A percentile compares a stretch with the other conserved stretches of the same genome.
Conservation (phyloP, 208 protist species). For the Novymonas esmeraldas region DNA sequence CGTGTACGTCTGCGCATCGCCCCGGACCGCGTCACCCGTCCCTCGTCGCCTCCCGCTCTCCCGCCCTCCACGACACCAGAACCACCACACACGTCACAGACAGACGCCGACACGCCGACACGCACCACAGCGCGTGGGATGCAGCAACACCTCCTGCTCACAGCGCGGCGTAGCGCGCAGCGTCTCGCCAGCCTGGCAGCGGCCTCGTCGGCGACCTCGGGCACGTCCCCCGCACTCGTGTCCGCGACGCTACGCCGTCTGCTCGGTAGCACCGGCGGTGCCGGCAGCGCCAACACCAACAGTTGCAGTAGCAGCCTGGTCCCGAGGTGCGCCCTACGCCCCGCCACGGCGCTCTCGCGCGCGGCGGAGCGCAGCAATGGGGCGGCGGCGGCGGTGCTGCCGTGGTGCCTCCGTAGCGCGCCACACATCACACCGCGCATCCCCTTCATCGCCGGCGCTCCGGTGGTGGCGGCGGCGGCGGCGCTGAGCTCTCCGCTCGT, state of each 20-base stretch:
- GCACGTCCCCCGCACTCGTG: not conserved
- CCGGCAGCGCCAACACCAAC: not conserved
- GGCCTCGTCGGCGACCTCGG: not conserved
- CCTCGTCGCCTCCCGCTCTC: not conserved
- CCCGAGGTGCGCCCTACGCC: not conserved
- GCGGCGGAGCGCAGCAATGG: too few species aligned
- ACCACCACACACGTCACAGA: too few species aligned
- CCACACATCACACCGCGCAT: too few species aligned
- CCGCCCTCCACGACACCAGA: not conserved
- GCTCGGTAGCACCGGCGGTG: too few species aligned
- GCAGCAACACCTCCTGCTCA: not conserved
- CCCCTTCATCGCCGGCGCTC: constrained; percentile 19
- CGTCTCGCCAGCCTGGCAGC: constrained; percentile 5
- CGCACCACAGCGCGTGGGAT: too few species aligned
- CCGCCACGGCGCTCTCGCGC: not conserved
- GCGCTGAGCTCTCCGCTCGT: not conserved
- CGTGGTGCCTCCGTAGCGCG: not conserved
- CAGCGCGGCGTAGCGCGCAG: constrained; percentile 8
- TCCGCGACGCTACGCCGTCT: not conserved
- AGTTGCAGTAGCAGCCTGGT: not conserved
- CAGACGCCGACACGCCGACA: too few species aligned
- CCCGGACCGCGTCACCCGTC: not conserved
- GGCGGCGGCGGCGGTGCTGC: not conserved
- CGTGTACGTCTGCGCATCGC: not conserved
- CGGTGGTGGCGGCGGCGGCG: not conserved